phyloP scores from a whole-genome alignment of 768 basidiomycete genomes.

The Mycena venus region DNA sequence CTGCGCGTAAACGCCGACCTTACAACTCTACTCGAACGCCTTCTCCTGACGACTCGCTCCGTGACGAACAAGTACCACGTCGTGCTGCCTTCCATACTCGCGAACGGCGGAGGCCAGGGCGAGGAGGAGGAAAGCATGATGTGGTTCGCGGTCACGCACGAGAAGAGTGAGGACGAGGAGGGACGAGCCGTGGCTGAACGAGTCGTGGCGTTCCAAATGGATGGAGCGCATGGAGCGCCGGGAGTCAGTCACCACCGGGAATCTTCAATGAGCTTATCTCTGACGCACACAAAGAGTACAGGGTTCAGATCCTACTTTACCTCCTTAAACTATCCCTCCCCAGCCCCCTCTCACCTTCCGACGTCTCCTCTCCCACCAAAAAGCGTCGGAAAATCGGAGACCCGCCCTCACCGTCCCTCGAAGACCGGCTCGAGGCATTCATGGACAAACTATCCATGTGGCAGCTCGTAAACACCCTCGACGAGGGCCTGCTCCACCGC shows the following conservation, averaged over 20 bases:
- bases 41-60: constrained; percentile 71
- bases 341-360: constrained; percentile 51
- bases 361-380: constrained; percentile 40
- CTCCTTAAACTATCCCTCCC: constrained; percentile 75
- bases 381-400: constrained; percentile 38
- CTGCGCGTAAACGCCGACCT: constrained; percentile 61
- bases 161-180: constrained; percentile 58
- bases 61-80: constrained; percentile 72
- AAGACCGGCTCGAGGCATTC: constrained; percentile 75
- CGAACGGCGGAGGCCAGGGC: constrained; percentile 69
- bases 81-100: constrained; percentile 73
- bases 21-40: constrained; percentile 64
- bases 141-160: constrained; percentile 80
- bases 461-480: constrained; percentile 70
- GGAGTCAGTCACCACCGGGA: constrained; percentile 58
- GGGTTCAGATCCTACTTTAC: constrained; percentile 82
- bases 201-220: constrained; percentile 68
- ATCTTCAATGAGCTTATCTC: background rate
- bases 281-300: constrained; percentile 63
- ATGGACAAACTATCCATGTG: constrained; percentile 87
- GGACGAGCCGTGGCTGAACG: constrained; percentile 62
- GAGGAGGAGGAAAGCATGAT: constrained; percentile 81
- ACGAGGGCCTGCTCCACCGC: constrained; percentile 33
- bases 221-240: constrained; percentile 77
- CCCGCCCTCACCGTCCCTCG: constrained; percentile 41